Conservation (phyloP, 805 yeast species). For the Metahyphopichia silvanorum region DNA sequence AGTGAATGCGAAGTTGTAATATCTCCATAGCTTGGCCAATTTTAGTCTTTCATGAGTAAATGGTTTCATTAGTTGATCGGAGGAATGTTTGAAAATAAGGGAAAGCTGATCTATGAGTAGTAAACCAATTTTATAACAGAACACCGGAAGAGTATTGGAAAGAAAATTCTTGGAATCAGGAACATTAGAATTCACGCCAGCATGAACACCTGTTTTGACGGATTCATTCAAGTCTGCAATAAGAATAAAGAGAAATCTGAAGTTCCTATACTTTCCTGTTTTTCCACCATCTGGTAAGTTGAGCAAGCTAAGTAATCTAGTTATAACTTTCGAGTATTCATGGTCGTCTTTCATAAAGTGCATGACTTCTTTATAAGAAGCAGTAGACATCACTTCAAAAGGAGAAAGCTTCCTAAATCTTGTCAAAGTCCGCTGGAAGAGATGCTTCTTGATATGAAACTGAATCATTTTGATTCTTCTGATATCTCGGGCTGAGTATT, state of each 20-base stretch:
- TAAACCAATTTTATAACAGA: conserved; percentile 1
- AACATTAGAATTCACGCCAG: conserved; percentile 9
- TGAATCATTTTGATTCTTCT: no score
- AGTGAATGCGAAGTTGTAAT: conserved; percentile 15
- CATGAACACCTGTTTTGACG: conserved; percentile 3
- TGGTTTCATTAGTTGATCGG: conserved; percentile 1
- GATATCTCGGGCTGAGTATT: no score
- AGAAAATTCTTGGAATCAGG: not conserved
- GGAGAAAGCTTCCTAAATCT: not conserved
- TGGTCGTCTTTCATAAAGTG: not conserved
- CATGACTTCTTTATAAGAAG: not conserved
- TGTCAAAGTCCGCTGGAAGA: not conserved
- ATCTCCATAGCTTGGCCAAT: conserved; percentile 5
- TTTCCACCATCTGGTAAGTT: not conserved
- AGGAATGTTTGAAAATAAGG: not conserved
- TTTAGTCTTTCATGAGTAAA: conserved; percentile 2
- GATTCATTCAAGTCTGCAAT: conserved; percentile 8
- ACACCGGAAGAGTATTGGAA: conserved; percentile 1
- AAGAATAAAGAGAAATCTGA: conserved; percentile 4
- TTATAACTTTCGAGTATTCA: not conserved
- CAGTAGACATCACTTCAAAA: conserved; percentile 1
- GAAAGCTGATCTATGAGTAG: not conserved
- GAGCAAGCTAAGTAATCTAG: not conserved
- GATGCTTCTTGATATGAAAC: no score
- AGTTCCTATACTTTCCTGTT: conserved; percentile 3